Evolutionary conservation across 2,329 filamentous ascomycete genomes (phyloP).

Genomic region (Whalleya microplaca): DNA sequence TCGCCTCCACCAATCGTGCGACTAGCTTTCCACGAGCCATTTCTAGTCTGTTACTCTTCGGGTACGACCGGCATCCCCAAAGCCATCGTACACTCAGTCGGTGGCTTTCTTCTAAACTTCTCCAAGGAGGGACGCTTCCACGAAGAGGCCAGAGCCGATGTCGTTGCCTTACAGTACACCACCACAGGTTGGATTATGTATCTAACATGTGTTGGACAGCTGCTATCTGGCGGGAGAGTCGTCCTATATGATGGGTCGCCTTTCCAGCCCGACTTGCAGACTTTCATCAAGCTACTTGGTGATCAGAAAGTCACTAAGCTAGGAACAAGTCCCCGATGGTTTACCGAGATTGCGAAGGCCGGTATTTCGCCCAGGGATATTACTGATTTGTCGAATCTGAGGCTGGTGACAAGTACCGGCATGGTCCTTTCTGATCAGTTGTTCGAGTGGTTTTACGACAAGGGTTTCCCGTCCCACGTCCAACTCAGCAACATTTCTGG

Average conservation of each 20-base stretch:
- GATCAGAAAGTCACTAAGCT: constrained; percentile 71
- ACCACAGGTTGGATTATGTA: constrained; percentile 93
- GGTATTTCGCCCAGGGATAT: constrained; percentile 64
- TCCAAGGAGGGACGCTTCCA: constrained; percentile 63
- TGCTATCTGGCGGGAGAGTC: constrained; percentile 63
- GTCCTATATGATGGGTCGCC: constrained; percentile 85
- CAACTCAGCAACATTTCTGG: constrained; percentile 77
- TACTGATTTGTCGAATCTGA: constrained; percentile 64
- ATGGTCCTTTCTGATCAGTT: constrained; percentile 80
- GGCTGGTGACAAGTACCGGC: constrained; percentile 71
- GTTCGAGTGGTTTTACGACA: constrained; percentile 79
- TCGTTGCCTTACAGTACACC: constrained; percentile 58
- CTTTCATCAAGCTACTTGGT: constrained; percentile 65
- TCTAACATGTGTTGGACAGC: constrained; percentile 59
- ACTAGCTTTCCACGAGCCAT: constrained; percentile 73
- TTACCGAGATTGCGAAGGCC: constrained; percentile 71
- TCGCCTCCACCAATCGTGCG: constrained; percentile 57
- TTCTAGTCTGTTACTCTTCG: constrained; percentile 77
- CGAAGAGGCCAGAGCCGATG: constrained; percentile 44
- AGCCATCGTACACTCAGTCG: constrained; percentile 79
- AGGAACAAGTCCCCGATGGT: constrained; percentile 76
- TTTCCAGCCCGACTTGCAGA: constrained; percentile 69
- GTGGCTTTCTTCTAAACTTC: constrained; percentile 60
- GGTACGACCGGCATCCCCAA: constrained; percentile 85
- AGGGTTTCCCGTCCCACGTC: constrained; percentile 67